Conservation (phyloP, 202 grass and related monocot species). For the Setaria italica region DNA sequence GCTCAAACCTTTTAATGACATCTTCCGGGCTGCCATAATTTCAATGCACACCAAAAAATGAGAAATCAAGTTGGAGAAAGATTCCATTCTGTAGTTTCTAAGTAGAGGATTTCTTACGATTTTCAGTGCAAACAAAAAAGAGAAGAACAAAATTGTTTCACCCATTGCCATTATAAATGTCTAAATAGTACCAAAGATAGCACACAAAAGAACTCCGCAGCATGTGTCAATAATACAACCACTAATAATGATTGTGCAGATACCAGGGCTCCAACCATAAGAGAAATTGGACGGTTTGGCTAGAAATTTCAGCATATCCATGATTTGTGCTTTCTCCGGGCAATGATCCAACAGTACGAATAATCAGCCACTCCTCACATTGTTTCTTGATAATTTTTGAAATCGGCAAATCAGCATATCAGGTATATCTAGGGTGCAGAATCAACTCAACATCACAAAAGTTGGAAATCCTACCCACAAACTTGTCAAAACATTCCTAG, state of each 20-base stretch:
- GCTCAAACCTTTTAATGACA: constrained; percentile 92
- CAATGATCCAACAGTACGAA: background rate
- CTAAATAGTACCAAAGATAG: constrained; percentile 26
- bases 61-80: constrained; percentile 22
- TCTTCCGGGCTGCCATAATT: constrained; percentile 78
- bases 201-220: constrained; percentile 8
- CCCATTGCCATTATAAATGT: background rate
- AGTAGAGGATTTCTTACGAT: background rate
- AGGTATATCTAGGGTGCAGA: background rate
- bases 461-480: background rate
- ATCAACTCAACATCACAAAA: constrained; percentile 16
- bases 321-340: constrained; percentile 1
- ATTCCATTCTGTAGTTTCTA: constrained; percentile 27
- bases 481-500: background rate
- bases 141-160: background rate
- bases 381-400: background rate
- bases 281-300: background rate
- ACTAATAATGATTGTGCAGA: background rate
- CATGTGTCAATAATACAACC: constrained; percentile 7
- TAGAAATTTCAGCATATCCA: background rate
- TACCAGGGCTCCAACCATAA: background rate
- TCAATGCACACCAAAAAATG: constrained; percentile 38
- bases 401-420: background rate
- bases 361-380: background rate
- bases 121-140: constrained; percentile 11